Base-by-base conservation (phyloP, 2,329 filamentous ascomycete species). In the Colletotrichum sp. region DNA sequence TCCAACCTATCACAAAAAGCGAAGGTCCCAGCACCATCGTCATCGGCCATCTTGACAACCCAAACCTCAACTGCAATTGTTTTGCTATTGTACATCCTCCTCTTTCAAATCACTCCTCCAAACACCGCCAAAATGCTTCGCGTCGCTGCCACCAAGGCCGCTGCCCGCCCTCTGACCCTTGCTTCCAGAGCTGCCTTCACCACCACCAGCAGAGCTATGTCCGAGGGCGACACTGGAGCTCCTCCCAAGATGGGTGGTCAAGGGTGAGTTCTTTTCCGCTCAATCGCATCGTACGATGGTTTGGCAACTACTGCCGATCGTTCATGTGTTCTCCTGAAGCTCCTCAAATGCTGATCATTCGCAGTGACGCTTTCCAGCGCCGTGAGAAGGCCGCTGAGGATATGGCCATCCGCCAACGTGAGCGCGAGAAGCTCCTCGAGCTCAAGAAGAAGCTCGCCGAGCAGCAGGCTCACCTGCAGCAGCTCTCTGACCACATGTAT, bases 311-410 rank as follows among this genome's bases (percentile, higher is more conserved):
- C 16, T 2, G n/a, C 28, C 16, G 63, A 22, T 22, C 19, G n/a
- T 57, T 34, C 22, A 48, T 69, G 11, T 16, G 2, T 27, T 34
- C 44, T n/a, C 27, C 34, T 63, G 28, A 59, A 19, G 7, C 59
- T 22, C 16, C 59, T 8, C n/a, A 22, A 13, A 63, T 22, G 59
- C 59, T 63, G 32, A 63, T n/a, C 52, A 79, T 98, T 63, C 64
- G 80, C 79, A 98, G 96, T 81, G 96, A 99, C 84, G 92, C 95
- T 73, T 99, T 98, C 91, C 95, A 93, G 88, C 94, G 94, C 88
- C 95, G 97, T 81, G 97, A 99, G 88, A 91, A 93, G 84, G 96
- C 96, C 80, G 90, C 88, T 84, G 97, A 98, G 89, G 93, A 96
- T 85, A 91, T 92, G 80, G 95, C 94, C 87, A 96, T 99, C 87